A percentile compares a stretch with the other conserved stretches of the same genome.
phyloP scores from a whole-genome alignment of 768 basidiomycete species.

The Polyporus arcularius region DNA sequence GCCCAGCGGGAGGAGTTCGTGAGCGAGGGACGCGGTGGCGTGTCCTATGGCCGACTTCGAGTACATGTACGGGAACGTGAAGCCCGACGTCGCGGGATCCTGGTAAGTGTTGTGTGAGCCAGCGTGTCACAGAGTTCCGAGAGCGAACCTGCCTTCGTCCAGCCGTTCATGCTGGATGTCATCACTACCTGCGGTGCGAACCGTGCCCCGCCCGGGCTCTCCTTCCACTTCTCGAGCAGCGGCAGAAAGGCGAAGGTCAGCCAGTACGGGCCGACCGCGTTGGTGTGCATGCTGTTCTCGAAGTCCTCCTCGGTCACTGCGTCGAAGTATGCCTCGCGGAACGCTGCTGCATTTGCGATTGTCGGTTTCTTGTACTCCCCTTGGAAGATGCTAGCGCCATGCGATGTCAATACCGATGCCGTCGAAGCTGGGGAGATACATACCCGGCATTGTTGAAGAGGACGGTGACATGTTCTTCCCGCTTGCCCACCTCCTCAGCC shows the following conservation, averaged over 20 bases:
- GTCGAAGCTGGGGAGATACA: background rate
- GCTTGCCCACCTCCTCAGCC: conserved; percentile 39
- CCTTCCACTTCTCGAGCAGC: conserved; percentile 49
- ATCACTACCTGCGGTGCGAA: conserved; percentile 51
- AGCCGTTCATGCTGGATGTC: conserved; percentile 55
- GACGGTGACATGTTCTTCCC: conserved; percentile 43
- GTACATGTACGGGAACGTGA: conserved; percentile 46
- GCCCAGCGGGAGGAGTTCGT: conserved; percentile 48
- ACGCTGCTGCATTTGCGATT: conserved; percentile 37
- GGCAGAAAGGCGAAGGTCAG: conserved; percentile 58
- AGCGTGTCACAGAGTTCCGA: background rate
- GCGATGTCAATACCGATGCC: background rate
- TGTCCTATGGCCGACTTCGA: conserved; percentile 52
- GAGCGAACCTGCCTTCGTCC: conserved; percentile 42
- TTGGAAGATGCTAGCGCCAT: conserved; percentile 22
- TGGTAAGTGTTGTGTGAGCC: conserved; percentile 2
- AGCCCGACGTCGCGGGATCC: conserved; percentile 44
- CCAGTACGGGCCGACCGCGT: conserved; percentile 53
- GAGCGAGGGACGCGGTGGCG: conserved; percentile 46
- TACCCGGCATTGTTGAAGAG: conserved; percentile 44
- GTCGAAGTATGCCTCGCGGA: conserved; percentile 42
- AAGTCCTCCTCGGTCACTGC: conserved; percentile 40
- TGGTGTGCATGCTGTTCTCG: conserved; percentile 37
- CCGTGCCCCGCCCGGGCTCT: conserved; percentile 28
- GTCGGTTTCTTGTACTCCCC: conserved; percentile 33